A percentile compares a stretch with the other conserved stretches of the same genome.
Conservation (phyloP, 2,329 filamentous ascomycete genomes). For the Aspergillus japonicus region DNA sequence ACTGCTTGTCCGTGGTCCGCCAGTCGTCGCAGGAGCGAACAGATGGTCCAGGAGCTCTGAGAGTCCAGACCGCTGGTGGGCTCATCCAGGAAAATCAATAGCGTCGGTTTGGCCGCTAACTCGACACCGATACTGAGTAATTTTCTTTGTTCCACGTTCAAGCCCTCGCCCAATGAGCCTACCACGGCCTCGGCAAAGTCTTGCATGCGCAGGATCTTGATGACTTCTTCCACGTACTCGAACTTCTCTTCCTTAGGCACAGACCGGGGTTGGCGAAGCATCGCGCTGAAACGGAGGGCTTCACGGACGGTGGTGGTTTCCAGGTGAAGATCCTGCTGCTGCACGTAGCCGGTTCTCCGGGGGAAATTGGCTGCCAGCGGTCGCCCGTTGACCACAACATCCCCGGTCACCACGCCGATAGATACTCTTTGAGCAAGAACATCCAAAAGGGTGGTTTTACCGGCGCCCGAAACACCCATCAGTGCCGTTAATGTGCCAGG, state of each 20-base stretch:
- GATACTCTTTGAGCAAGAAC: constrained; percentile 79
- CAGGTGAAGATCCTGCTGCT: constrained; percentile 87
- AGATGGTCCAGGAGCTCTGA: constrained; percentile 88
- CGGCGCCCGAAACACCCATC: constrained; percentile 87
- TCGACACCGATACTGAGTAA: constrained; percentile 90
- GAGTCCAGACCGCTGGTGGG: constrained; percentile 85
- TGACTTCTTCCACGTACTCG: constrained; percentile 82
- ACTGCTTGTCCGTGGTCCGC: constrained; percentile 85
- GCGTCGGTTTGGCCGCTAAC: constrained; percentile 80
- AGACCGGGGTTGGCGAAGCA: constrained; percentile 75
- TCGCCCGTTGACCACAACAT: constrained; percentile 75
- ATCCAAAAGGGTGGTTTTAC: constrained; percentile 87
- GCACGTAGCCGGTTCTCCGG: constrained; percentile 54
- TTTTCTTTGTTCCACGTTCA: constrained; percentile 62
- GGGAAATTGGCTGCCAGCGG: constrained; percentile 57
- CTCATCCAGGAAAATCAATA: constrained; percentile 87
- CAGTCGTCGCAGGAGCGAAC: constrained; percentile 78
- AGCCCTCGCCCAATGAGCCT: constrained; percentile 77
- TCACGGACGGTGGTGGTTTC: constrained; percentile 83
- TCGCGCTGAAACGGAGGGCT: constrained; percentile 78
- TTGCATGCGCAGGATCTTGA: constrained; percentile 82
- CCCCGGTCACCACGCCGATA: constrained; percentile 82
- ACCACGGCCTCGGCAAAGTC: constrained; percentile 86
- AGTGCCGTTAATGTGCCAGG: constrained; percentile 84
- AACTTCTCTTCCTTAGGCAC: constrained; percentile 72